Evolutionary conservation across 202 grass and related monocot species (phyloP), one percentile per base, ranked within the genome.

Genomic region (Bolboschoenoplectus hybrid): DNA sequence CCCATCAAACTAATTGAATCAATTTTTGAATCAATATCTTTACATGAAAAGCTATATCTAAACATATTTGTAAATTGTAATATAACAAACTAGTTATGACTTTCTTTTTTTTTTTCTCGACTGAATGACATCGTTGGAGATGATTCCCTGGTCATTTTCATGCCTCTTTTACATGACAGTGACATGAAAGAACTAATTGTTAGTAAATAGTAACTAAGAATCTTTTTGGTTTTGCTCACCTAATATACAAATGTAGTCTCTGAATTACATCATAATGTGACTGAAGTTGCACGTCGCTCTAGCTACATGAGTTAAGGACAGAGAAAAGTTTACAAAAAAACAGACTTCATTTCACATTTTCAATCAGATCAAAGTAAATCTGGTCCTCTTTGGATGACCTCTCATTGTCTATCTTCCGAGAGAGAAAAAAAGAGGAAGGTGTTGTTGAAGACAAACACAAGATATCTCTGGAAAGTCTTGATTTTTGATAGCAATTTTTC

Each of bases 71-170:
- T 32, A 2, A 12, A 11, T 35, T 65, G 9, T 32, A 2, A 9
- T 4, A 38, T 38, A 66, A 66, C 32, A 66, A 36, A 66, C n/a
- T 26, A 32, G 38, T 16, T 41, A 68, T 5, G 11, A 67, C 10
- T 13, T 57, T 57, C 4, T 17, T 4, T 40, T 40, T 68, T 68
- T 19, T 68, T 41, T 41, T 17, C 65, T 68, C 16, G 1, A 51
- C 8, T 32, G n/a, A 4, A 12, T 10, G 46, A 74, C 46, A 51
- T 4, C 11, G 45, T 75, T 3, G 3, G 72, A 53, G 46, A 75
- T 57, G 13, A 56, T 78, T 78, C 34, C 6, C 2, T 34, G 40
- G 74, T 78, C 52, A 57, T 40, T 57, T 78, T 78, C 74, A 78
- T 39, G 51, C 50, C 26, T n/a, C 52, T 78, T 58, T 78, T 78